Evolutionary conservation across 768 basidiomycete species (phyloP), one percentile per base, ranked within the genome.

Genomic region (Leccinum rimulosum): DNA sequence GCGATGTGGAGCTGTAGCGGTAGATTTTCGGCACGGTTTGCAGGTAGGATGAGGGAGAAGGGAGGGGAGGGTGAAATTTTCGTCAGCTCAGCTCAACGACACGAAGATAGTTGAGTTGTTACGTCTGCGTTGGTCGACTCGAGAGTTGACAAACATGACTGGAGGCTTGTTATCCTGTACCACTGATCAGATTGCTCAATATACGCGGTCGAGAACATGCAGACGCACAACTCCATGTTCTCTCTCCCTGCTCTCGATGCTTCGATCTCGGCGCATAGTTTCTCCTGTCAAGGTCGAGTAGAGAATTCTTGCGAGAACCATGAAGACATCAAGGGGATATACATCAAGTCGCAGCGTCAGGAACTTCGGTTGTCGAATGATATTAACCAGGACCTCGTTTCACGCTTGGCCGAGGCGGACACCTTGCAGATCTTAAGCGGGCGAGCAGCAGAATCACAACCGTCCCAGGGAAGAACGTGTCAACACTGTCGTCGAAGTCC

Each of bases 231-330:
- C 52, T 86, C 87, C 8, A 85, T 85, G 31, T 82, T 77, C 61
- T 92, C 87, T 54, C 79, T 84, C 12, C 91, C 95, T 54, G 86
- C 88, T 54, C 91, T 87, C 52, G 94, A 85, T 0, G 88, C 81
- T 72, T 98, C 97, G 50, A 98, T 96, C 73, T 98, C 95, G 22
- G 95, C 93, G 11, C 96, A 86, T n/a, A 99, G 80, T n/a, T 93
- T 81, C 77, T 98, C 97, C 93, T 95, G 68, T 60, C 15, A 45
- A n/a, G 2, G 7, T 47, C 7, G n/a, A 22, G 11, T 28, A 50
- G 25, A 22, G 35, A 30, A 8, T 22, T 7, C 17, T 30, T 27
- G 19, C 27, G 28, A 30, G 28, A 43, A 4, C 11, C n/a, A 28
- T 31, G 47, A 8, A 43, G 27, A 10, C 27, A 35, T 17, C 1